Percentiles rank a stretch among this genome's conserved stretches.
Conservation (phyloP, 371 early-diverging fungal genomes). For the Mycotypha africana region DNA sequence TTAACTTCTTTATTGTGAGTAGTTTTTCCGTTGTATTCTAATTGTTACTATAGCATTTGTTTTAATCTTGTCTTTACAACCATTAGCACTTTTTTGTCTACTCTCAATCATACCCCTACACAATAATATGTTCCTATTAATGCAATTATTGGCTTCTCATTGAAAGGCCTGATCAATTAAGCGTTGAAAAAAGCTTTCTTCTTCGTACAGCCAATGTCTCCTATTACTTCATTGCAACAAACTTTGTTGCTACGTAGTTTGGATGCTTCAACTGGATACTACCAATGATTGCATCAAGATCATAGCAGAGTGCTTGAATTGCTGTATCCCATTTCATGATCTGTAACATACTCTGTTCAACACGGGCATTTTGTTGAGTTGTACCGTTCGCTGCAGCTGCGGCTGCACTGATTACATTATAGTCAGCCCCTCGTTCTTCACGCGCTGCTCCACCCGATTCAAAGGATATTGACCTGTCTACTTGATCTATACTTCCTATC, state of each 20-base stretch:
- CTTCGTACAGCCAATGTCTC: no score
- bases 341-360: constrained; percentile 44
- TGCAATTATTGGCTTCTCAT: no score
- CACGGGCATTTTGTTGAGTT: constrained; percentile 16
- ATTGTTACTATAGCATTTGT: no score
- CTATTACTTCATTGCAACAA: no score
- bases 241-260: constrained; percentile 25
- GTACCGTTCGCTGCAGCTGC: constrained; percentile 30
- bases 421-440: constrained; percentile 20
- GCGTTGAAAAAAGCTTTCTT: no score
- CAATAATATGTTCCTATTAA: no score
- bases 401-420: constrained; percentile 22
- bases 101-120: no score
- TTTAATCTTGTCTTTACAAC: no score
- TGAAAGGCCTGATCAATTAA: no score
- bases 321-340: constrained; percentile 57
- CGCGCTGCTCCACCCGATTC: constrained; percentile 54
- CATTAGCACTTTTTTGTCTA: no score
- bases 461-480: constrained; percentile 79
- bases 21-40: no score
- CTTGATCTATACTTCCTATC: constrained; percentile 87
- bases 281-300: constrained; percentile 51
- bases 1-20: no score
- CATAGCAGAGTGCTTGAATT: constrained; percentile 56
- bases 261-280: constrained; percentile 53